phyloP scores from a whole-genome alignment of 305 asterid species.

The Stenogyne calaminthoides region DNA sequence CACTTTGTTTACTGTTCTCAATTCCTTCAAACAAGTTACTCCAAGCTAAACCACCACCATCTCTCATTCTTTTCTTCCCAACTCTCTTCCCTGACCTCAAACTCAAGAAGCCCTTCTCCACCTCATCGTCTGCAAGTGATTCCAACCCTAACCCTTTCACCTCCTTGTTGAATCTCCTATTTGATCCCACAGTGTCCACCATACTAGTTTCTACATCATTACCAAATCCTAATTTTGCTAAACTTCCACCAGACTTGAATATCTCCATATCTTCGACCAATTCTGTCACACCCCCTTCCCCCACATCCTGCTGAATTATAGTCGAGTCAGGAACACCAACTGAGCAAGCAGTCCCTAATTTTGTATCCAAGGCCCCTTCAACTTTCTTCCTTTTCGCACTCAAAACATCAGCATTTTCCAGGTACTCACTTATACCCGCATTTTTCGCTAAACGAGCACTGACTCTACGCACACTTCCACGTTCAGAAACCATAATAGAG shows the following conservation, averaged over 20 bases:
- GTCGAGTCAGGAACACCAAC: constrained; percentile 27
- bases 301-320: neutral
- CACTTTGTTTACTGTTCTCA: constrained; percentile 36
- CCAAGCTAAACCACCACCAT: constrained; percentile 26
- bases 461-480: constrained; percentile 46
- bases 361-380: constrained; percentile 26
- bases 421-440: constrained; percentile 23
- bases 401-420: constrained; percentile 31
- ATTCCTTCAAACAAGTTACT: constrained; percentile 19
- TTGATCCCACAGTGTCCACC: constrained; percentile 33
- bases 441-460: constrained; percentile 69
- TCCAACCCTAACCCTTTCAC: constrained; percentile 21
- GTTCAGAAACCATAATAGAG: constrained; percentile 25
- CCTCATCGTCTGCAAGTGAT: constrained; percentile 35
- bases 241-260: neutral
- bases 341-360: constrained; percentile 27
- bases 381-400: constrained; percentile 41
- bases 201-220: neutral
- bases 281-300: constrained; percentile 23
- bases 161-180: constrained; percentile 40
- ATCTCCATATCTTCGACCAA: constrained; percentile 8
- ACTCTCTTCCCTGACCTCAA: constrained; percentile 71
- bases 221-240: neutral
- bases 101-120: constrained; percentile 39
- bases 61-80: constrained; percentile 37